Conservation (phyloP, 1,284 basidiomycete species). For the Stygiomarasmius scandens region DNA sequence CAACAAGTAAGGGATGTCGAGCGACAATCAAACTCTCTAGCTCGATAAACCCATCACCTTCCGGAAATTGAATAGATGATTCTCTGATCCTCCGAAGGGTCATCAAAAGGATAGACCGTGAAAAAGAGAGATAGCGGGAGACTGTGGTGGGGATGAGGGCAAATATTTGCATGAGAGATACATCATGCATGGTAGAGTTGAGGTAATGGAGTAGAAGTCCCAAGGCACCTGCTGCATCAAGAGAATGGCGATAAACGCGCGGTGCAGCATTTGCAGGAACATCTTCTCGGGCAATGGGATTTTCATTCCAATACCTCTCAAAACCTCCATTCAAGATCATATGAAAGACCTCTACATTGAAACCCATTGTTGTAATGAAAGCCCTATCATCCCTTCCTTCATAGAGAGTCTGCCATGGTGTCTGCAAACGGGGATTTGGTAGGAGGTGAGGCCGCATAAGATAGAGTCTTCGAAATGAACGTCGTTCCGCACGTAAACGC, state of each 20-base stretch:
- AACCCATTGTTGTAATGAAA: slow-evolving; percentile 51
- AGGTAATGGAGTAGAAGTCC: slow-evolving; percentile 49
- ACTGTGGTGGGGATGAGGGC: slow-evolving; percentile 32
- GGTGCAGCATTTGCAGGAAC: slow-evolving; percentile 27
- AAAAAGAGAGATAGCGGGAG: slow-evolving; percentile 38
- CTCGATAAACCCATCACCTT: slow-evolving; percentile 30
- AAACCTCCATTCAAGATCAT: too few species aligned
- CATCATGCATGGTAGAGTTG: slow-evolving; percentile 40
- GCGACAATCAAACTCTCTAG: slow-evolving; percentile 31
- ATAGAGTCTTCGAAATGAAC: too few species aligned
- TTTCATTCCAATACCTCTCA: slow-evolving; percentile 31
- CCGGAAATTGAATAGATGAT: slow-evolving; percentile 37
- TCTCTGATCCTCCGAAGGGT: slow-evolving; percentile 35
- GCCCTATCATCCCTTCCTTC: slow-evolving; percentile 36
- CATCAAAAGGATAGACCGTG: slow-evolving; percentile 15
- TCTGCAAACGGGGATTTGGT: slow-evolving; percentile 33
- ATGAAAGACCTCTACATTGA: slow-evolving; percentile 32
- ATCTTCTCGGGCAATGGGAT: slow-evolving; percentile 34
- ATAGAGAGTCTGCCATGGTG: slow-evolving; percentile 40
- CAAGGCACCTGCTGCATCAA: slow-evolving; percentile 49
- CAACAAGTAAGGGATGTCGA: slow-evolving; percentile 39
- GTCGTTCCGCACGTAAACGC: too few species aligned
- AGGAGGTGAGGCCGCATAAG: slow-evolving; percentile 29
- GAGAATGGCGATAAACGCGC: slow-evolving; percentile 28
- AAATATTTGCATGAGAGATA: slow-evolving; percentile 40